Evolutionary conservation across 2,329 filamentous ascomycete genomes (phyloP).

Genomic region (Clonostachys rosea): DNA sequence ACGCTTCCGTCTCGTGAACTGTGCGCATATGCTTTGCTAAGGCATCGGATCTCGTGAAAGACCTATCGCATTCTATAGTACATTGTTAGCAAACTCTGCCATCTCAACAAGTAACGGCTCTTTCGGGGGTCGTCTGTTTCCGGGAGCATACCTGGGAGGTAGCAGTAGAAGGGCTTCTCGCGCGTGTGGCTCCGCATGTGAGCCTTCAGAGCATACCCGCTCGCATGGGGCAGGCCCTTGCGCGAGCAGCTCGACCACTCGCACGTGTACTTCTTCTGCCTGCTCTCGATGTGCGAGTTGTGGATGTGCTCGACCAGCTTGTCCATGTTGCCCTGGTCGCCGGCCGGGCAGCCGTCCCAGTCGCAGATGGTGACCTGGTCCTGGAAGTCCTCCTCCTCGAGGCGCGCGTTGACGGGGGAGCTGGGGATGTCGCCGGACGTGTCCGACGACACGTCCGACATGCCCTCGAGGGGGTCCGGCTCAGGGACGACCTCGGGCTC

Average conservation of each 20-base stretch:
- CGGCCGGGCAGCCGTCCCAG: slow-evolving; percentile 71
- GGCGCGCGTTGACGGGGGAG: slow-evolving; percentile 61
- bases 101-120: too few relatives aligned
- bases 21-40: slow-evolving; percentile 98
- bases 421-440: slow-evolving; percentile 80
- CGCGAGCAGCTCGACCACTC: slow-evolving; percentile 89
- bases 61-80: slow-evolving; percentile 82
- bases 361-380: slow-evolving; percentile 75
- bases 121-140: too few relatives aligned
- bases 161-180: slow-evolving; percentile 98
- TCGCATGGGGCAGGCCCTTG: slow-evolving; percentile 89
- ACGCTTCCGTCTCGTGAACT: slow-evolving; percentile 92
- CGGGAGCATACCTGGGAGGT: slow-evolving; percentile 68
- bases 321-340: slow-evolving; percentile 77
- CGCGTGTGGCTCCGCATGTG: slow-evolving; percentile 97
- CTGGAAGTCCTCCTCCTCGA: slow-evolving; percentile 70
- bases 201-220: slow-evolving; percentile 90
- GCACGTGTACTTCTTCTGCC: slow-evolving; percentile 96
- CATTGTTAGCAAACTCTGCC: slow-evolving; percentile 1
- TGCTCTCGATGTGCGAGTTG: slow-evolving; percentile 86
- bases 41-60: slow-evolving; percentile 93
- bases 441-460: slow-evolving; percentile 81
- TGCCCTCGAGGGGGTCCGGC: slow-evolving; percentile 50
- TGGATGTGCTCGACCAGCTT: slow-evolving; percentile 79
- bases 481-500: slow-evolving; percentile 41